A percentile compares a stretch with the other conserved stretches of the same genome.
Evolutionary conservation across 345 rosid genomes (phyloP).

Genomic region (Triadica sebifera): DNA sequence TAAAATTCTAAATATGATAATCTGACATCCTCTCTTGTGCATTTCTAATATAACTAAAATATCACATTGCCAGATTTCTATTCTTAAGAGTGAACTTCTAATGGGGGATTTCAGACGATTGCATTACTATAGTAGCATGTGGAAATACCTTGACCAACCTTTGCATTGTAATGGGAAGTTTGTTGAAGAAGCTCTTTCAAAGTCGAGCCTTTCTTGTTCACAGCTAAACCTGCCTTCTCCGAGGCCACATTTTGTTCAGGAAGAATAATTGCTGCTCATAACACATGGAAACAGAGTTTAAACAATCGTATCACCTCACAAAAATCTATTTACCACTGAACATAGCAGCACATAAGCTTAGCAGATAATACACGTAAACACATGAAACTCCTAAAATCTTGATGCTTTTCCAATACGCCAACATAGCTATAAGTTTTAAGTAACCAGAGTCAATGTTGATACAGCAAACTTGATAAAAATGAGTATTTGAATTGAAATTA

Average conservation of each 20-base stretch:
- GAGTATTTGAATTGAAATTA: too few relatives aligned
- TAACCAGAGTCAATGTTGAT: not conserved
- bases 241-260: slow-evolving; percentile 89
- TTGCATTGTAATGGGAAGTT: slow-evolving; percentile 77
- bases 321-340: slow-evolving; percentile 3
- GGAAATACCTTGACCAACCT: slow-evolving; percentile 66
- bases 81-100: not conserved
- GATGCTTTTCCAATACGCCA: not conserved
- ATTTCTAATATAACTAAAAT: not conserved
- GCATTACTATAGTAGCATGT: not conserved
- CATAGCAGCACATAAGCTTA: not conserved
- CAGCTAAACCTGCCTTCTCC: slow-evolving; percentile 73
- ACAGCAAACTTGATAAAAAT: too few relatives aligned
- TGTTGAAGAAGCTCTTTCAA: slow-evolving; percentile 79
- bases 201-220: slow-evolving; percentile 87
- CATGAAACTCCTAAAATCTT: not conserved
- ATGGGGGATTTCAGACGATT: not conserved
- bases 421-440: not conserved
- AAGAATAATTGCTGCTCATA: slow-evolving; percentile 68
- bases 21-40: not conserved
- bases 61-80: not conserved
- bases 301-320: slow-evolving; percentile 2
- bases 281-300: not conserved
- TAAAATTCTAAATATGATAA: not conserved
- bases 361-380: not conserved